A percentile compares a stretch with the other conserved stretches of the same genome.
Conservation (phyloP, 257 asterid species). For the Fraxinus excelsior region DNA sequence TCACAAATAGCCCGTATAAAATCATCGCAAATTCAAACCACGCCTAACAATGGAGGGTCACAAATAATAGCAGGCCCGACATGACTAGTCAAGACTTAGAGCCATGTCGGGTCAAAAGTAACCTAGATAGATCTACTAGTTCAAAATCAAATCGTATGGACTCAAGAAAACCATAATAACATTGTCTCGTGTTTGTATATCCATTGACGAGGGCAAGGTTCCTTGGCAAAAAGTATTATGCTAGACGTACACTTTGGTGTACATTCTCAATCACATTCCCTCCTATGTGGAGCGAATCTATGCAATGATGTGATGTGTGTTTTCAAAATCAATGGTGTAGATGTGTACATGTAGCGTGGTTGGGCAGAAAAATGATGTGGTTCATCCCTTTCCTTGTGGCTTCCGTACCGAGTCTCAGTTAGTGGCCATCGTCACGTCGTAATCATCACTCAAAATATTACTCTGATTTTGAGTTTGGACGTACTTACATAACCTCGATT, state of each 20-base stretch:
- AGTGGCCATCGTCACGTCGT: constrained; percentile 40
- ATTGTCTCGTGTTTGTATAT: not conserved
- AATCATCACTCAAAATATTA: constrained; percentile 34
- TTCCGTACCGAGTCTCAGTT: not conserved
- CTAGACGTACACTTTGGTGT: too few relatives aligned
- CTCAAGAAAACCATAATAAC: not conserved
- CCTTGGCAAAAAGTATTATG: not conserved
- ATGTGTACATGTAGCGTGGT: too few relatives aligned
- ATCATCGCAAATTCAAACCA: not conserved
- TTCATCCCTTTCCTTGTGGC: constrained; percentile 31
- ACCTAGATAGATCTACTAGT: not conserved
- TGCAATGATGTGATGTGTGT: too few relatives aligned
- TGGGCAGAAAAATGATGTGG: constrained; percentile 21
- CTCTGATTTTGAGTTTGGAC: not conserved
- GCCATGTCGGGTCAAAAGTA: not conserved
- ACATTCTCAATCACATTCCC: too few relatives aligned
- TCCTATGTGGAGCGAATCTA: too few relatives aligned
- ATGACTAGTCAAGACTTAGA: not conserved
- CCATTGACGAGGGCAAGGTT: not conserved
- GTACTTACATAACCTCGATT: not conserved
- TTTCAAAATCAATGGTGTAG: too few relatives aligned
- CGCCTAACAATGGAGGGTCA: not conserved
- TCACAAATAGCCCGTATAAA: not conserved
- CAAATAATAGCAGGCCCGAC: too few relatives aligned
- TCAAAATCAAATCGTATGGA: not conserved